A percentile compares a stretch with the other conserved stretches of the same genome.
Conservation (phyloP, 179 eudicot genomes). For the Silene noctiflora region DNA sequence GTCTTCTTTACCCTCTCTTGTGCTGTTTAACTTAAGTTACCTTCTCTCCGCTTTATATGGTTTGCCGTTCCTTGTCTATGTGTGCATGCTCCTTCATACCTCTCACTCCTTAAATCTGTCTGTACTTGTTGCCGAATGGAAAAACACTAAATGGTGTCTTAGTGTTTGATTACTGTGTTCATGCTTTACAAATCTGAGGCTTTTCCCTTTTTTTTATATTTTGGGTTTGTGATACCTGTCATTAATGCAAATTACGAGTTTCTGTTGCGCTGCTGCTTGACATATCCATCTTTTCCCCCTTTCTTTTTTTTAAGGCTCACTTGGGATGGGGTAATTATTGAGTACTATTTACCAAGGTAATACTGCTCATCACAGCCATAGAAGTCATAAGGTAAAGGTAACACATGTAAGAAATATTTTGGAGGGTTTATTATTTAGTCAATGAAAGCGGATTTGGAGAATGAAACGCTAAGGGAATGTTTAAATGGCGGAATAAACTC, state of each 20-base stretch:
- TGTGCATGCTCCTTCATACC: neutral
- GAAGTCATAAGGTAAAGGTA: neutral
- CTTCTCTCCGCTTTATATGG: no score
- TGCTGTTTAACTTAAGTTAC: no score
- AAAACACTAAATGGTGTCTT: neutral
- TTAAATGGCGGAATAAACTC: no score
- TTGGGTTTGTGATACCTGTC: no score
- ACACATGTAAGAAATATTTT: neutral
- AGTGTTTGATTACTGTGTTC: neutral
- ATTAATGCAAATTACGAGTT: neutral
- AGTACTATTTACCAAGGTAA: no score
- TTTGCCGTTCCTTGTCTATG: no score
- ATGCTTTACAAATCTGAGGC: neutral
- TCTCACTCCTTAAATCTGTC: neutral
- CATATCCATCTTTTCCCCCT: no score
- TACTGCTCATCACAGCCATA: neutral
- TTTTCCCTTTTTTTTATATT: neutral
- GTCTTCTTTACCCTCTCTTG: neutral
- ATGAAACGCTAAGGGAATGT: neutral
- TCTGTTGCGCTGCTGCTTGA: neutral
- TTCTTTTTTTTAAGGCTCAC: neutral
- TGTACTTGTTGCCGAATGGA: neutral
- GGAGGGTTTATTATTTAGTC: neutral
- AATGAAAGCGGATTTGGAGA: neutral
- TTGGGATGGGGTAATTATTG: neutral